These are phyloP conservation scores for Austroboletus novae-zelandiae DNA, from an alignment of 1,284 basidiomycete genomes.

Conservation along the genomic window DNA sequence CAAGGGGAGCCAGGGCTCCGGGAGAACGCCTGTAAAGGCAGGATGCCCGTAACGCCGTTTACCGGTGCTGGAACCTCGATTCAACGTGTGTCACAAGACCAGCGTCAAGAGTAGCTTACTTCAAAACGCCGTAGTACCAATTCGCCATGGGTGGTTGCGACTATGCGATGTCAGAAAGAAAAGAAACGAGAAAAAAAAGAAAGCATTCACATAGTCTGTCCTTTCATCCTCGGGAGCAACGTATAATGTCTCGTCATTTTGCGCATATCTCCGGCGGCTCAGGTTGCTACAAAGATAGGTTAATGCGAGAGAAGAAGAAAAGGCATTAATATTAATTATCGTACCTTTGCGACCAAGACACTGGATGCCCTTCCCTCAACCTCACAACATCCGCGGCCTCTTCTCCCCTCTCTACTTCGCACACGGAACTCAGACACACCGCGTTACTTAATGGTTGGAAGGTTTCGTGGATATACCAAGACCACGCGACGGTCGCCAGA, in stretches of 20 bases:
- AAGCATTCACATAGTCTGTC: conserved; percentile 76
- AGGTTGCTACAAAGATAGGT: conserved; percentile 57
- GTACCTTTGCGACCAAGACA: conserved; percentile 83
- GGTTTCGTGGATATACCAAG: conserved; percentile 69
- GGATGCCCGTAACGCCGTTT: conserved; percentile 89
- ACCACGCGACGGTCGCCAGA: conserved; percentile 74
- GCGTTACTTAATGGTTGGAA: conserved; percentile 81
- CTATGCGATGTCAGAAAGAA: conserved; percentile 36
- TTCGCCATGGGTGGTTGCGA: conserved; percentile 94
- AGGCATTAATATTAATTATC: conserved; percentile 5
- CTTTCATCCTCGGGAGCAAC: conserved; percentile 88
- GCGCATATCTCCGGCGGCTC: conserved; percentile 80
- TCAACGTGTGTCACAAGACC: not conserved
- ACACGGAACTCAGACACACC: conserved; percentile 82
- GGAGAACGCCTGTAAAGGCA: conserved; percentile 83
- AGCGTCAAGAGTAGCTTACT: conserved; percentile 48
- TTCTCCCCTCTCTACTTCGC: conserved; percentile 84
- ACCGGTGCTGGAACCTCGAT: conserved; percentile 58
- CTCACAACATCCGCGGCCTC: conserved; percentile 73
- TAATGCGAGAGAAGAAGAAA: conserved; percentile 2
- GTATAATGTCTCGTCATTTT: conserved; percentile 93
- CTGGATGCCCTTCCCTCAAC: conserved; percentile 75
- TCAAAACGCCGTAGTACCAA: conserved; percentile 88
- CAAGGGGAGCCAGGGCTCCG: conserved; percentile 87
- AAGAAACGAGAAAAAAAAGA: not conserved